Base-by-base conservation (phyloP, 176 grass and related monocot genomes). In the Phoenix roebelenii region DNA sequence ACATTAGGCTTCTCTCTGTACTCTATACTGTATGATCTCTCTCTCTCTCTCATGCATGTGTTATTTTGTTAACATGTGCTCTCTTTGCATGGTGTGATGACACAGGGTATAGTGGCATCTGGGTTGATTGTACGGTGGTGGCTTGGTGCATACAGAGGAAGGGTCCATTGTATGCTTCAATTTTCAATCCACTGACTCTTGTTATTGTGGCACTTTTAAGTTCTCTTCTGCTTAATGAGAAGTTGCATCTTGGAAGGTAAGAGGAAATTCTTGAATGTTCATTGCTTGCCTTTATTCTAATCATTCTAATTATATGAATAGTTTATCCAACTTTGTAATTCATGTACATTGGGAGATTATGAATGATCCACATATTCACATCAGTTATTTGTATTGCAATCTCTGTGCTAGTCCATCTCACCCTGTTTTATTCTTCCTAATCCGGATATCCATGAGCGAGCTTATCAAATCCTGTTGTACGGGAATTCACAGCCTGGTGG, bases 91-190 rank as follows among this genome's bases (percentile, higher is more conserved):
- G 12, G 7, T 35, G 32, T 35, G 32, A 9, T 35, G 32, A 9
- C 2, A 10, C 22, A 79, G 79, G 84, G 70, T 4, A 19, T 82
- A 22, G 12, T 82, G 12, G 69, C 74, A 22, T 82, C 84, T 12
- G 79, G 74, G 12, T 54, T 56, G 0, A 57, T 57, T 2, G 69
- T 79, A 76, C 76, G 0, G 35, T 90, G 4, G 50, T 83, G 55
- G 60, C 83, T 1, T 90, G 87, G 87, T 90, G 83, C 73, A 67
- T 86, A 48, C 50, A 62, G 44, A 64, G 61, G 67, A 82, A 67
- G 55, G 87, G 87, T 0, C 79, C 79, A 1, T 65, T 90, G 0
- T 90, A 70, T 44, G 72, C 80, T 6, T 74, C 87, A 1, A 65
- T 85, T 63, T 90, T 90, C 69, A 75, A 52, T 55, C 87, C 76